Conservation (phyloP, 805 yeast genomes). For the Wickerhamomyces queroliae region DNA sequence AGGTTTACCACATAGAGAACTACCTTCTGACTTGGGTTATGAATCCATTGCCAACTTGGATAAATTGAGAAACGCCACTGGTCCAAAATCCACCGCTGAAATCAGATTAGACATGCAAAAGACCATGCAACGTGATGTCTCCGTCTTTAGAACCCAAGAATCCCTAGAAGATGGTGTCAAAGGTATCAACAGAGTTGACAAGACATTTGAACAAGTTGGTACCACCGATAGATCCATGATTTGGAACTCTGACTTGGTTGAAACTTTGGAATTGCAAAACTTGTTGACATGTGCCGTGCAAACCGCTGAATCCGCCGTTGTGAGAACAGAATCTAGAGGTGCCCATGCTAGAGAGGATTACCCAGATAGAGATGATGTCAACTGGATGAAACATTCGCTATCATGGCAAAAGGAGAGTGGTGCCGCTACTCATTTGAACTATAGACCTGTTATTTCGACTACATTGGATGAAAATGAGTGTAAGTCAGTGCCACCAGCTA, state of each 20-base stretch:
- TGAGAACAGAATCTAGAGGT: slow-evolving; percentile 96
- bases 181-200: slow-evolving; percentile 71
- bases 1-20: slow-evolving; percentile 77
- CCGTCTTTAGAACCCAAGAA: slow-evolving; percentile 93
- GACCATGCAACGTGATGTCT: slow-evolving; percentile 94
- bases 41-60: slow-evolving; percentile 90
- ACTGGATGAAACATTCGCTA: slow-evolving; percentile 97
- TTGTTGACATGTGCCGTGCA: slow-evolving; percentile 95
- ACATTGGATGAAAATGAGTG: slow-evolving; percentile 92
- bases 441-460: slow-evolving; percentile 77
- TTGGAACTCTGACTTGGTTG: slow-evolving; percentile 97
- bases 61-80: slow-evolving; percentile 77
- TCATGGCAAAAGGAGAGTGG: slow-evolving; percentile 82
- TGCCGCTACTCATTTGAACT: slow-evolving; percentile 65
- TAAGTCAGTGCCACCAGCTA: slow-evolving; percentile 94
- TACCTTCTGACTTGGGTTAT: slow-evolving; percentile 82
- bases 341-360: slow-evolving; percentile 99
- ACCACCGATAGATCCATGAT: slow-evolving; percentile 96
- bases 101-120: slow-evolving; percentile 92
- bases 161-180: slow-evolving; percentile 88
- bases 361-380: slow-evolving; percentile 90
- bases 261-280: slow-evolving; percentile 93
- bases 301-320: slow-evolving; percentile 91
- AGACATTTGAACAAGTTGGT: slow-evolving; percentile 65
- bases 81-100: slow-evolving; percentile 78